Percentiles rank a stretch among this genome's conserved stretches.
phyloP scores from a whole-genome alignment of 345 rosid species.

The Camelina sativa region DNA sequence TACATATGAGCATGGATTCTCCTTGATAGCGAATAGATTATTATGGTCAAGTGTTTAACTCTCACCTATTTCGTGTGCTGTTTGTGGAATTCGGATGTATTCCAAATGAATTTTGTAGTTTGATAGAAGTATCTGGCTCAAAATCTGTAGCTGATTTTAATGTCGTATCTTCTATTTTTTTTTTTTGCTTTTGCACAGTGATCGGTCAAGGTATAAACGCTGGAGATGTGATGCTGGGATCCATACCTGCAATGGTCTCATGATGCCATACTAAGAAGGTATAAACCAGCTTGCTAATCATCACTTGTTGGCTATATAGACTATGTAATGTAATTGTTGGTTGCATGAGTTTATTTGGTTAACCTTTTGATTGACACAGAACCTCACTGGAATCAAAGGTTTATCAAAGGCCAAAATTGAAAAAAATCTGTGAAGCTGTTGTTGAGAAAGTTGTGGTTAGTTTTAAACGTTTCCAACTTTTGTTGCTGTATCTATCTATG shows the following conservation, averaged over 20 bases:
- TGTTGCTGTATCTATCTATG: conserved; percentile 5
- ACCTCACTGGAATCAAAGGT: conserved; percentile 92
- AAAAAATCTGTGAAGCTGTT: conserved; percentile 91
- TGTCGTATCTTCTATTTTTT: too few relatives aligned
- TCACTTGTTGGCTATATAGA: background rate
- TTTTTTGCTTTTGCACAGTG: conserved; percentile 47
- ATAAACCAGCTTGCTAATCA: conserved; percentile 1
- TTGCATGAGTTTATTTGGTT: background rate
- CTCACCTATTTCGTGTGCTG: too few relatives aligned
- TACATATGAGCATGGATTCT: too few relatives aligned
- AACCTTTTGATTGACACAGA: conserved; percentile 44
- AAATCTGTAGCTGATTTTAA: background rate
- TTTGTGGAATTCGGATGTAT: too few relatives aligned
- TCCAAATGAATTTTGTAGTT: too few relatives aligned
- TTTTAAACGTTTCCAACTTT: conserved; percentile 9
- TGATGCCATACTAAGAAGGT: conserved; percentile 99
- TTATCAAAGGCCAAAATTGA: conserved; percentile 96
- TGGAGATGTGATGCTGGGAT: conserved; percentile 97
- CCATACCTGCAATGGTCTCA: conserved; percentile 87
- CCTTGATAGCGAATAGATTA: too few relatives aligned
- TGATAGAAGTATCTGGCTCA: background rate
- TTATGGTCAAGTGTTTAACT: too few relatives aligned
- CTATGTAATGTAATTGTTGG: too few relatives aligned
- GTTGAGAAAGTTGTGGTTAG: conserved; percentile 96
- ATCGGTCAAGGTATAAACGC: conserved; percentile 86